Evolutionary conservation across 1,139 yeast genomes (phyloP).

Genomic region (Scheffersomyces insectosa): DNA sequence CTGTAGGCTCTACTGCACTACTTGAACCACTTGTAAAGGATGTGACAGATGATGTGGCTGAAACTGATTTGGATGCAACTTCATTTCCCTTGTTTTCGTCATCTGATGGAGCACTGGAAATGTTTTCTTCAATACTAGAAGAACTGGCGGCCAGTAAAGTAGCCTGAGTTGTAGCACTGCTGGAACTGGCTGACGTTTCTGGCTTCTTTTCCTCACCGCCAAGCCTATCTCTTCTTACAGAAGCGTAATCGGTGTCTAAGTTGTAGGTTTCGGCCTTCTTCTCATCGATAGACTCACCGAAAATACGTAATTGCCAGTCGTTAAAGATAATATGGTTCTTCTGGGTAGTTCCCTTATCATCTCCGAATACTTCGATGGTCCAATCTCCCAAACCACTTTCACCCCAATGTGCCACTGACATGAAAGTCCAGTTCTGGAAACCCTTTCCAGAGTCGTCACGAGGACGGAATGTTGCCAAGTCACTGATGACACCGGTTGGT

Average conservation of each 20-base stretch:
- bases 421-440: conserved; percentile 83
- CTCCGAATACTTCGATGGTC: conserved; percentile 60
- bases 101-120: conserved; percentile 1
- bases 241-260: conserved; percentile 42
- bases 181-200: conserved; percentile 2
- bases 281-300: conserved; percentile 77
- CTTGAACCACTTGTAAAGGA: not conserved
- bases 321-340: conserved; percentile 48
- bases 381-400: conserved; percentile 82
- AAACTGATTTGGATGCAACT: not conserved
- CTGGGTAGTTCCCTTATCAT: conserved; percentile 18
- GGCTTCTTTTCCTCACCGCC: conserved; percentile 8
- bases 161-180: conserved; percentile 3
- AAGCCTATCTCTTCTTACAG: conserved; percentile 33
- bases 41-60: not conserved
- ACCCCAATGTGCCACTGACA: conserved; percentile 99
- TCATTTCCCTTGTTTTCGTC: not conserved
- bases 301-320: conserved; percentile 76
- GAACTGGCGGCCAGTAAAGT: not conserved
- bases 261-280: conserved; percentile 53
- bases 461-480: conserved; percentile 71
- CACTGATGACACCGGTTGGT: conserved; percentile 74
- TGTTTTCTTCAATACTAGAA: not conserved
- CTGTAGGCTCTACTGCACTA: conserved; percentile 3
- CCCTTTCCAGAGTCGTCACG: conserved; percentile 61